A percentile compares a stretch with the other conserved stretches of the same genome.
Evolutionary conservation across 345 rosid genomes (phyloP).

Genomic region (Citrus maxima): DNA sequence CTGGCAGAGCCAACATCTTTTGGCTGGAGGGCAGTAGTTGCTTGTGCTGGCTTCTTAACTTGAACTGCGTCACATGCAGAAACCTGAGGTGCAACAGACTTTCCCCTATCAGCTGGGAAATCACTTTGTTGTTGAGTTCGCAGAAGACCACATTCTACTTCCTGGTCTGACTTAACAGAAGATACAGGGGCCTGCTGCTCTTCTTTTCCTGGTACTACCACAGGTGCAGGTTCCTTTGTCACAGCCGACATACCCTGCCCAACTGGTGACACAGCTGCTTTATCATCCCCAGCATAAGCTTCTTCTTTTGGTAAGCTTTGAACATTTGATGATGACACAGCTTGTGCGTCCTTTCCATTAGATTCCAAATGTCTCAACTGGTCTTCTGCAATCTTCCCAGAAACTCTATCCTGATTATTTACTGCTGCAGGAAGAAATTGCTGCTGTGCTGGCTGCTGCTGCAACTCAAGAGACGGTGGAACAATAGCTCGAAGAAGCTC

Average conservation of each 20-base stretch:
- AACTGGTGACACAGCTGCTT: slow-evolving; percentile 43
- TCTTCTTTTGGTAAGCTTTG: slow-evolving; percentile 56
- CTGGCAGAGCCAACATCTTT: slow-evolving; percentile 78
- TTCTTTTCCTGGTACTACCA: slow-evolving; percentile 51
- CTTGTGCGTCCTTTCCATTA: slow-evolving; percentile 53
- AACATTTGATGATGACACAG: slow-evolving; percentile 42
- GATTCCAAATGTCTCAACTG: slow-evolving; percentile 55
- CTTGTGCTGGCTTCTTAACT: slow-evolving; percentile 66
- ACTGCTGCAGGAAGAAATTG: slow-evolving; percentile 48
- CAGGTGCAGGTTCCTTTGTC: slow-evolving; percentile 49
- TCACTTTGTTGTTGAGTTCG: slow-evolving; percentile 56
- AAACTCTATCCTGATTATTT: slow-evolving; percentile 56
- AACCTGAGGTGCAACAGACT: slow-evolving; percentile 51
- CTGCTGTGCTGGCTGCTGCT: slow-evolving; percentile 39
- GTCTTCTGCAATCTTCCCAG: slow-evolving; percentile 56
- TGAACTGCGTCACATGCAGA: slow-evolving; percentile 58
- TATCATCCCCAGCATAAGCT: slow-evolving; percentile 54
- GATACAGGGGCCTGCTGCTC: slow-evolving; percentile 61
- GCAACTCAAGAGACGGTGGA: slow-evolving; percentile 88
- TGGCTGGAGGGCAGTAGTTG: slow-evolving; percentile 47
- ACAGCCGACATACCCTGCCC: slow-evolving; percentile 39
- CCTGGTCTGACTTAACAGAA: slow-evolving; percentile 71
- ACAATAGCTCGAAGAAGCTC: slow-evolving; percentile 90
- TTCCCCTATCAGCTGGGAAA: slow-evolving; percentile 64
- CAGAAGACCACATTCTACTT: slow-evolving; percentile 55